These are phyloP conservation scores for Catharanthus roseus DNA, from an alignment of 257 asterid species.

Conservation along the genomic window DNA sequence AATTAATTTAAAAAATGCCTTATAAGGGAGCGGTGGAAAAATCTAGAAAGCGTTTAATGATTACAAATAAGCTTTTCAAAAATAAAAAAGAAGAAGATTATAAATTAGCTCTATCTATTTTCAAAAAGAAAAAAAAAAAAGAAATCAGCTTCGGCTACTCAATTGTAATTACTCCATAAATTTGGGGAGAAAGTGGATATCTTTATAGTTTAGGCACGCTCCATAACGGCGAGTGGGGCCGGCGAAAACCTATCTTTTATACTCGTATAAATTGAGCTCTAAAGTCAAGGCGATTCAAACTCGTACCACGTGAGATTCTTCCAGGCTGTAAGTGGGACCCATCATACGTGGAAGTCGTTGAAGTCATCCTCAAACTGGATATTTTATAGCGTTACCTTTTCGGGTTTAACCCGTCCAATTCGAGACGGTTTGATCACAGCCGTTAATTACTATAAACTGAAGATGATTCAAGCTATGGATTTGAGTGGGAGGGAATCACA, in stretches of 20 bases:
- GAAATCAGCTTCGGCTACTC: too few species aligned
- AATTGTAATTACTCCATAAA: not conserved
- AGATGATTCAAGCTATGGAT: constrained; percentile 13
- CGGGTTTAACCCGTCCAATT: constrained; percentile 1
- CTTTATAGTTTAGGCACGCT: constrained; percentile 15
- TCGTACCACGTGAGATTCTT: constrained; percentile 57
- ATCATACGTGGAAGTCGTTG: constrained; percentile 41
- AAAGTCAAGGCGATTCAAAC: constrained; percentile 44
- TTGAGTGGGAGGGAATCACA: constrained; percentile 26
- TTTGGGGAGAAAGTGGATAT: too few species aligned
- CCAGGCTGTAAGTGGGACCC: constrained; percentile 53
- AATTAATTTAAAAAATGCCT: too few species aligned
- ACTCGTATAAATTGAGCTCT: not conserved
- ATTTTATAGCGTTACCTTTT: constrained; percentile 11
- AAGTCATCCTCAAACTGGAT: constrained; percentile 37
- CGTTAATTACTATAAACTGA: constrained; percentile 20
- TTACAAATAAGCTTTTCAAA: not conserved
- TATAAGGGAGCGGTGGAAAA: too few species aligned
- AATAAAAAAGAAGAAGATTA: too few species aligned
- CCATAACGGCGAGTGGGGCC: constrained; percentile 32
- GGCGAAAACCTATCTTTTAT: not conserved
- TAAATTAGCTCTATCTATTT: too few species aligned
- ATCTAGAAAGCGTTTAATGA: not conserved
- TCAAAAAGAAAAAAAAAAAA: too few species aligned
- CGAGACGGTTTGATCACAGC: constrained; percentile 22